These are phyloP conservation scores for Ophiostoma fasciatum DNA, from an alignment of 2,329 filamentous ascomycete species.

Conservation along the genomic window DNA sequence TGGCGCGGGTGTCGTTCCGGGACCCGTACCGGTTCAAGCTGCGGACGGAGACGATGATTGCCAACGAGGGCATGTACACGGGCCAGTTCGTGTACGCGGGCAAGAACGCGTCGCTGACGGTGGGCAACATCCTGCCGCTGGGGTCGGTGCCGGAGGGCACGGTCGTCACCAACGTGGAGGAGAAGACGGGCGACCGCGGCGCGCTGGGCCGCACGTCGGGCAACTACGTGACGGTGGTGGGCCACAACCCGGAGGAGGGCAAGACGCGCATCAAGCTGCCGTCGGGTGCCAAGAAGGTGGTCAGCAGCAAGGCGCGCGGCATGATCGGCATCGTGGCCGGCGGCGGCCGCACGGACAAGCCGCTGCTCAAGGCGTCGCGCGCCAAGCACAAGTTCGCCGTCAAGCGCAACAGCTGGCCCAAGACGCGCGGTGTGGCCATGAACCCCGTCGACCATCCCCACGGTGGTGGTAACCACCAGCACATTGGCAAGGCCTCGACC, in stretches of 20 bases:
- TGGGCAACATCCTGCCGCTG: slow-evolving; percentile 95
- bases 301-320: slow-evolving; percentile 80
- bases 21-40: slow-evolving; percentile 98
- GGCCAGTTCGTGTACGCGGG: slow-evolving; percentile 99
- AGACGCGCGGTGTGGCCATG: slow-evolving; percentile 99
- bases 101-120: slow-evolving; percentile 93
- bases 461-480: slow-evolving; percentile 99
- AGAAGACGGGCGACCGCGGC: slow-evolving; percentile 96
- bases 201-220: slow-evolving; percentile 91
- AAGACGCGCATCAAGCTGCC: slow-evolving; percentile 99
- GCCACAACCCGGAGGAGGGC: slow-evolving; percentile 97
- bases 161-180: slow-evolving; percentile 97
- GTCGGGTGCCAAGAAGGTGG: slow-evolving; percentile 97
- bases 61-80: slow-evolving; percentile 99
- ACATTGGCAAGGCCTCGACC: slow-evolving; percentile 99
- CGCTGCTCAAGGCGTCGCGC: slow-evolving; percentile 96
- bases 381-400: slow-evolving; percentile 99
- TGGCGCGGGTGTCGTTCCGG: slow-evolving; percentile 93
- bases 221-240: slow-evolving; percentile 97
- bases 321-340: slow-evolving; percentile 99
- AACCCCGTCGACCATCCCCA: slow-evolving; percentile 99
- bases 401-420: slow-evolving; percentile 99
- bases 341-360: slow-evolving; percentile 99
- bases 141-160: slow-evolving; percentile 96
- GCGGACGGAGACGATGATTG: slow-evolving; percentile 97